Conservation (phyloP, 441 rosid species). For the Euphorbia celastroides region DNA sequence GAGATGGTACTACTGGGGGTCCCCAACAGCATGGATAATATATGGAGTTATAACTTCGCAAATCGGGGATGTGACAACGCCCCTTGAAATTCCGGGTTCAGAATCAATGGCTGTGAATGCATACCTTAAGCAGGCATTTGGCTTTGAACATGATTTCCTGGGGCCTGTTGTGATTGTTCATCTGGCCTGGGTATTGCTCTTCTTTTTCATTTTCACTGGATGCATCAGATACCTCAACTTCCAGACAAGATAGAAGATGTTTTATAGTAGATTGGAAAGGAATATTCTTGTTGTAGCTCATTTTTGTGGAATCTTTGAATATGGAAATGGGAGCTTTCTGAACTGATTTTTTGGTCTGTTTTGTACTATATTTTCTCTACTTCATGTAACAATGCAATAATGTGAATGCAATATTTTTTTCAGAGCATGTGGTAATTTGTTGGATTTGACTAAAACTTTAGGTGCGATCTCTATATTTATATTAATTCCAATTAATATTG, state of each 20-base stretch:
- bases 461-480: too few species aligned
- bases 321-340: not conserved
- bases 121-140: conserved; percentile 32
- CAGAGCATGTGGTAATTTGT: not conserved
- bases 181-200: conserved; percentile 42
- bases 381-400: not conserved
- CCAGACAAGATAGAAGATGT: conserved; percentile 39
- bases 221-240: conserved; percentile 62
- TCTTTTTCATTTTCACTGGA: conserved; percentile 46
- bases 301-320: not conserved
- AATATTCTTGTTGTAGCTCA: not conserved
- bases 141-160: conserved; percentile 42
- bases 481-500: too few species aligned
- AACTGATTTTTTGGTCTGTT: not conserved
- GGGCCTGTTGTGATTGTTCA: conserved; percentile 39
- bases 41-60: conserved; percentile 40
- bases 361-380: too few species aligned
- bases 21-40: conserved; percentile 44
- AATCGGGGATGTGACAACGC: conserved; percentile 23
- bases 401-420: not conserved
- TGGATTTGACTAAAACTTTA: too few species aligned
- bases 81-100: conserved; percentile 17
- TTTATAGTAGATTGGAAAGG: not conserved
- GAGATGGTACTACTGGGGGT: too few species aligned
- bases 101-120: conserved; percentile 21